These are phyloP conservation scores for Diaporthe citri DNA, from an alignment of 2,329 filamentous ascomycete species.

Conservation along the genomic window DNA sequence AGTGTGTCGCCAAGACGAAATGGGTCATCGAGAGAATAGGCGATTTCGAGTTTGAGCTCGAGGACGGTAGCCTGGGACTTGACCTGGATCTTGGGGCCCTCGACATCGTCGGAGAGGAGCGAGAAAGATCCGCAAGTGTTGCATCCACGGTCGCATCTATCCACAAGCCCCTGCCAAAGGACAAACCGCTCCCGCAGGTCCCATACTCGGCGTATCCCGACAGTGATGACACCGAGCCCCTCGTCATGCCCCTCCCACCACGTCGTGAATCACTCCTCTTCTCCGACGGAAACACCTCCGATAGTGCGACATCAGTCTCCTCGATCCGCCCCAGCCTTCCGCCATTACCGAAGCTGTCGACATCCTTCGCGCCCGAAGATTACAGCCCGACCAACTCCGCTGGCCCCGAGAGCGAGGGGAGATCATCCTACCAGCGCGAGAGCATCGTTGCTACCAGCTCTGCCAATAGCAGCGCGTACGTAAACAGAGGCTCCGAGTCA, in stretches of 20 bases:
- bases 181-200: conserved; percentile 78
- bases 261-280: conserved; percentile 57
- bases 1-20: conserved; percentile 90
- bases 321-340: conserved; percentile 64
- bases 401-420: conserved; percentile 63
- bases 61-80: conserved; percentile 66
- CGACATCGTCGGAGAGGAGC: conserved; percentile 55
- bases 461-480: conserved; percentile 82
- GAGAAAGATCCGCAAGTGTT: conserved; percentile 48
- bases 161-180: conserved; percentile 61
- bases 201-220: conserved; percentile 65
- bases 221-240: conserved; percentile 45
- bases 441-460: conserved; percentile 82
- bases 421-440: conserved; percentile 69
- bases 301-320: conserved; percentile 60
- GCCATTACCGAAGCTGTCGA: conserved; percentile 69
- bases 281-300: conserved; percentile 56
- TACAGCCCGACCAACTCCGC: conserved; percentile 60
- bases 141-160: conserved; percentile 35
- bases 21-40: conserved; percentile 88
- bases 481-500: conserved; percentile 84
- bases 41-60: conserved; percentile 89
- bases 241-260: conserved; percentile 50
- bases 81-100: conserved; percentile 68
- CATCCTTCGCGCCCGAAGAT: conserved; percentile 61